phyloP scores from a whole-genome alignment of 345 rosid genomes.

The Atalantia buxifolia region DNA sequence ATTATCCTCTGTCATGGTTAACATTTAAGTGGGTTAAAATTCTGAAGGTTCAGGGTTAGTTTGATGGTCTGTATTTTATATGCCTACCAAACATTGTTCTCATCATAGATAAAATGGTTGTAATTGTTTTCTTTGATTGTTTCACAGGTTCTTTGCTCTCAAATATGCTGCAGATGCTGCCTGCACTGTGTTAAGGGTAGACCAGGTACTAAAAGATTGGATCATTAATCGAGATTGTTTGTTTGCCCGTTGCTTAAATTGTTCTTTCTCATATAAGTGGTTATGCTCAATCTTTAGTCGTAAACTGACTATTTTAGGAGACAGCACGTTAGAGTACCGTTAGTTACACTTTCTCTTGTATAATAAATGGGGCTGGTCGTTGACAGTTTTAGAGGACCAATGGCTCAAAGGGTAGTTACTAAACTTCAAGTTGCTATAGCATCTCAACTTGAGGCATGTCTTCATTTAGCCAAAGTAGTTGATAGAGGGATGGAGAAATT shows the following conservation, averaged over 20 bases:
- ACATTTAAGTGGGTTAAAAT: not conserved
- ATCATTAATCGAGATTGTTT: not conserved
- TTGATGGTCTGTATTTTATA: not conserved
- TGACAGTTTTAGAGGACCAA: not conserved
- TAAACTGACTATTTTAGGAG: not conserved
- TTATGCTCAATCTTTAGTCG: not conserved
- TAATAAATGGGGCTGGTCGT: not conserved
- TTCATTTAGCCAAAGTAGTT: not conserved
- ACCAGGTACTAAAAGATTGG: conserved; percentile 55
- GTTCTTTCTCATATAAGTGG: not conserved
- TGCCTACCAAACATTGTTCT: not conserved
- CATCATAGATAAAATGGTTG: not conserved
- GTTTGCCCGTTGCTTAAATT: not conserved
- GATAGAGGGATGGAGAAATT: not conserved
- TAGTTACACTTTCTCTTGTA: not conserved
- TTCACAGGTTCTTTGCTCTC: conserved; percentile 78
- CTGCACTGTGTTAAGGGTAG: conserved; percentile 94
- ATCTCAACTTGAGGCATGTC: not conserved
- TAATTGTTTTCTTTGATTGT: conserved; percentile 3
- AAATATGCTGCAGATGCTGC: conserved; percentile 97
- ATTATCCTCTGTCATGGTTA: not conserved
- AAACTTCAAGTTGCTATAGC: not conserved
- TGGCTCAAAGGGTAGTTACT: not conserved
- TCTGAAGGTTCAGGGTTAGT: not conserved
- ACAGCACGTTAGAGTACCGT: not conserved